phyloP scores from a whole-genome alignment of 2,329 filamentous ascomycete genomes.

The Microsporum ferrugineum region DNA sequence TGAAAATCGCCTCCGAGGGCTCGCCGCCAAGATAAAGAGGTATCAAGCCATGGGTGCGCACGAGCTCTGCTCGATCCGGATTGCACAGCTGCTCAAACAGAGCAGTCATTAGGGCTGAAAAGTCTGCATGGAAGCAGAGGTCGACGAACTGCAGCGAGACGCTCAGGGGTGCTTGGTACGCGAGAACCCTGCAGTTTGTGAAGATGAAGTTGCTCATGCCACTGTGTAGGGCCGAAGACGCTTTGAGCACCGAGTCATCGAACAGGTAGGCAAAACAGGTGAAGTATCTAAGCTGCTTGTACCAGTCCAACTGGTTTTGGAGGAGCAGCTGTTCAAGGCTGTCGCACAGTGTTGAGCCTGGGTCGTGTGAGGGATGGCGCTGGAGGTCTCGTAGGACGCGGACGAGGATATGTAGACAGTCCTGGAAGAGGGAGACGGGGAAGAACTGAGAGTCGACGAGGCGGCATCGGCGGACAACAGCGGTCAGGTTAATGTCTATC shows the following conservation, averaged over 20 bases:
- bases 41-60: neutral
- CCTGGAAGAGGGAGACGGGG: neutral
- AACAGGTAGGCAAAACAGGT: neutral
- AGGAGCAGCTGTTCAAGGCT: neutral
- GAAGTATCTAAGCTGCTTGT: neutral
- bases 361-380: neutral
- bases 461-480: neutral
- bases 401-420: neutral
- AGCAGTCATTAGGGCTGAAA: neutral
- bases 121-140: neutral
- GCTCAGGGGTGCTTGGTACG: neutral
- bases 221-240: neutral
- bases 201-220: neutral
- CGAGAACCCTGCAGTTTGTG: neutral
- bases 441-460: neutral
- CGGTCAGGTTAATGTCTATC: neutral
- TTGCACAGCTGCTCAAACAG: neutral
- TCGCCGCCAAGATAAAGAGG: neutral
- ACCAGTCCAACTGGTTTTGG: neutral
- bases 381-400: neutral
- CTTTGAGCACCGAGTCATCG: neutral
- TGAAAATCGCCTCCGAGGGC: neutral
- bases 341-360: neutral
- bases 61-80: neutral
- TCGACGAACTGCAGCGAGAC: constrained; percentile 4